A percentile compares a stretch with the other conserved stretches of the same genome.
These are phyloP conservation scores for Gossypium davidsonii DNA, from an alignment of 441 rosid species.

Conservation along the genomic window DNA sequence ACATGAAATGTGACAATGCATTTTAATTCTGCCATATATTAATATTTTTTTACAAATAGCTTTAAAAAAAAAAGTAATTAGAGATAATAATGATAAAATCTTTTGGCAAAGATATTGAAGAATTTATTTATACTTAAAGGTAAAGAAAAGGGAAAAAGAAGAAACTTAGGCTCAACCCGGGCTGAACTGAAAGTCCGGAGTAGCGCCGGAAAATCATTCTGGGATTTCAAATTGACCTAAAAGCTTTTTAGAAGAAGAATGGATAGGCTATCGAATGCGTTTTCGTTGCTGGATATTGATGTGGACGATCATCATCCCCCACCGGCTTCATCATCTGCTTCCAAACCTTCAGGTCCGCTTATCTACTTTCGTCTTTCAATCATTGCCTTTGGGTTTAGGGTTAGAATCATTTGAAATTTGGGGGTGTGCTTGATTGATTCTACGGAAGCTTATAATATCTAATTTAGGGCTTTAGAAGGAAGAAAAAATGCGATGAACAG, in stretches of 20 bases:
- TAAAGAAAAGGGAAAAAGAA: no score
- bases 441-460: background rate
- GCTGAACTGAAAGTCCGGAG: background rate
- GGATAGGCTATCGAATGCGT: constrained; percentile 41
- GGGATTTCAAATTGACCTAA: background rate
- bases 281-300: constrained; percentile 42
- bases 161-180: background rate
- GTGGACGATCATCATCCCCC: constrained; percentile 31
- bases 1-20: no score
- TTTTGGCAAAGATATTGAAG: no score
- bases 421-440: background rate
- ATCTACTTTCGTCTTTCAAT: background rate
- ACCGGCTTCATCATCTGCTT: constrained; percentile 14
- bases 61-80: no score
- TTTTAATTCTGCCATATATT: no score
- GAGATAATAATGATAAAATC: no score
- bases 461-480: background rate
- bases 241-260: constrained; percentile 13
- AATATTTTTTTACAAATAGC: no score
- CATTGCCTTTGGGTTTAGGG: background rate
- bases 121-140: background rate
- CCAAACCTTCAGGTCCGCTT: constrained; percentile 8
- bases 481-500: background rate
- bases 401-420: background rate
- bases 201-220: background rate